A percentile compares a stretch with the other conserved stretches of the same genome.
phyloP scores from a whole-genome alignment of 805 yeast species.

The Kuraishia hungarica region DNA sequence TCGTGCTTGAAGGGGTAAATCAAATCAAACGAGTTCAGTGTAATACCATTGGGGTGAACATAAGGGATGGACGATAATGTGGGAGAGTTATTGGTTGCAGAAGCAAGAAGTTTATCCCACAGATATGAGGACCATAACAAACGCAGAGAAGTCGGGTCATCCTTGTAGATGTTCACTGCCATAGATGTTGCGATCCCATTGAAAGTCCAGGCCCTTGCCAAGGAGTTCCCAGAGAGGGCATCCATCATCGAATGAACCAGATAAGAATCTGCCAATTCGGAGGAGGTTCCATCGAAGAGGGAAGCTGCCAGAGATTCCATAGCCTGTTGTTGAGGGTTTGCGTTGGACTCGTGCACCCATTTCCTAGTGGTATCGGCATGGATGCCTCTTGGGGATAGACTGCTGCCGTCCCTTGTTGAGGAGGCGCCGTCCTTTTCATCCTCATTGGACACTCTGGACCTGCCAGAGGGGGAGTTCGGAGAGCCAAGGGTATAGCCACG shows the following conservation, averaged over 20 bases:
- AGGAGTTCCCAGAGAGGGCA: neutral
- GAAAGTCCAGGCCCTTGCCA: neutral
- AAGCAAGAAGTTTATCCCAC: slow-evolving; percentile 9
- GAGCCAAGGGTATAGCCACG: neutral
- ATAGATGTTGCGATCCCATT: neutral
- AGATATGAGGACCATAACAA: slow-evolving; percentile 8
- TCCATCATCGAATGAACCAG: slow-evolving; percentile 1
- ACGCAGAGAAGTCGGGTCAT: neutral
- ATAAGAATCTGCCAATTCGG: neutral
- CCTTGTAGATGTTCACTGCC: neutral
- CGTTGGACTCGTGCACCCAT: neutral
- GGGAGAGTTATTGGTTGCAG: slow-evolving; percentile 5
- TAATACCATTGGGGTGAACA: slow-evolving; percentile 6
- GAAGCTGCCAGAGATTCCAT: neutral
- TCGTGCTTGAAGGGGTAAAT: slow-evolving; percentile 1
- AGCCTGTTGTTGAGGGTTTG: neutral
- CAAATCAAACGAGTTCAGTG: slow-evolving; percentile 6
- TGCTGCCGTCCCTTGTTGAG: neutral
- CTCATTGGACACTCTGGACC: neutral
- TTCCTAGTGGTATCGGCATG: neutral
- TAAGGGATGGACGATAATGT: slow-evolving; percentile 6
- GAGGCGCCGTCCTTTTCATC: neutral
- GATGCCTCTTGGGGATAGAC: neutral
- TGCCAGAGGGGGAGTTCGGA: neutral
- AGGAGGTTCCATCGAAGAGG: neutral